Evolutionary conservation across 345 rosid species (phyloP), one percentile per base, ranked within the genome.

Genomic region (Dovyalis caffra): DNA sequence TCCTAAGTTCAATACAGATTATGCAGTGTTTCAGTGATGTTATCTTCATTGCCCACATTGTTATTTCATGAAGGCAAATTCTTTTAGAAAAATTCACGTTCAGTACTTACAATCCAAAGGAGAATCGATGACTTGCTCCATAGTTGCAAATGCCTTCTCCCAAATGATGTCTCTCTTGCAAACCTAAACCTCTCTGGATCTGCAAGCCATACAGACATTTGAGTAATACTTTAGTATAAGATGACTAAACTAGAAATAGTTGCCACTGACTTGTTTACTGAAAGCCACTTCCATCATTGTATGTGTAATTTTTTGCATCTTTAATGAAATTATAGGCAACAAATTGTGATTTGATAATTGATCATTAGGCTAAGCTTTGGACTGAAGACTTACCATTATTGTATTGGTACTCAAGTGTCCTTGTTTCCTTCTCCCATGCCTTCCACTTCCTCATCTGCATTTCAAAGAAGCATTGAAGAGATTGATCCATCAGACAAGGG

Each of bases 171-270:
- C 71, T 95, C 99, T 61, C 97, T 91, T 18, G 99, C 90, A 82
- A 95, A 91, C 63, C 98, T 86, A 76, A 95, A 95, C 81, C 99
- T 89, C 74, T 91, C 96, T 0, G 99, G 98, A 82, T 95, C 99
- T 95, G 83, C 68, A 74, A 2, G 7, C 12, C 53, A 49, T 21
- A 1, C 32, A 28, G 53, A 15, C 47, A 31, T 53, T 51, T 7
- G 47, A 35, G 58, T n/a, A 47, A 67, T n/a, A 25, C 20, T 68
- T n/a, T 5, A 64, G 70, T 26, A 20, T 6, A 53, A 62, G 26
- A 58, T 58, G 15, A 33, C 26, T 38, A 34, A 49, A 12, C 31
- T 43, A 25, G 61, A 66, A 64, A n/a, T 21, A n/a, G 37, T 5
- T 45, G 35, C 31, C 31, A 11, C 43, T 56, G 61, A 56, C 26